These are phyloP conservation scores for Rubia yunnanensis DNA, from an alignment of 257 asterid species.

Conservation along the genomic window DNA sequence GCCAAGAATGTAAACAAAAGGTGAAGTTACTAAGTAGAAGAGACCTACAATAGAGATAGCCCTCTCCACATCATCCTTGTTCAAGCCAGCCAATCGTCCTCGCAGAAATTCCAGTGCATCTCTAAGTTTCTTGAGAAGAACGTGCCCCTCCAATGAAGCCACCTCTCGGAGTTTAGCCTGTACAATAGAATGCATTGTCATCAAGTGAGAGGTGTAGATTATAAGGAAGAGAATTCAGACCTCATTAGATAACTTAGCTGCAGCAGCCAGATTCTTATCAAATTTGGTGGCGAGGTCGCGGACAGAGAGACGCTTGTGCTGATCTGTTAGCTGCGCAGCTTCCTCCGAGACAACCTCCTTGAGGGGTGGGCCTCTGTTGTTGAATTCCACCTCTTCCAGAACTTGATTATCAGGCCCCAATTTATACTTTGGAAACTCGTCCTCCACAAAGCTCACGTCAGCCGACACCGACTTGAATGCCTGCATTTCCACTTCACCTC, in stretches of 20 bases:
- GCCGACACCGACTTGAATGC: constrained; percentile 52
- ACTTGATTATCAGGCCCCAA: constrained; percentile 81
- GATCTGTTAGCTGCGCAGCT: constrained; percentile 58
- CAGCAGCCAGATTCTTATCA: constrained; percentile 93
- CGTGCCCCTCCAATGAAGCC: constrained; percentile 88
- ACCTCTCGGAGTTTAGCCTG: constrained; percentile 95
- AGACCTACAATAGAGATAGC: constrained; percentile 89
- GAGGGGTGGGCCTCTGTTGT: constrained; percentile 63
- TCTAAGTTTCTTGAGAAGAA: constrained; percentile 94
- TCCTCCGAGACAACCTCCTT: constrained; percentile 78
- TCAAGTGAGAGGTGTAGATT: not conserved
- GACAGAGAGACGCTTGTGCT: constrained; percentile 87
- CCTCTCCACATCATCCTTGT: constrained; percentile 80
- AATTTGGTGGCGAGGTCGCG: constrained; percentile 93
- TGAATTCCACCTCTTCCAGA: constrained; percentile 66
- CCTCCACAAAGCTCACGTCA: constrained; percentile 60
- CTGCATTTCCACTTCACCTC: constrained; percentile 48
- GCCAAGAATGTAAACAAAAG: not conserved
- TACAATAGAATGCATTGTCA: not conserved
- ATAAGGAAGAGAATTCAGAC: constrained; percentile 20
- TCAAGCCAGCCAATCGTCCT: constrained; percentile 76
- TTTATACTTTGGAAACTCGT: constrained; percentile 77
- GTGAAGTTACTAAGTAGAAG: not conserved
- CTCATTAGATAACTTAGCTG: constrained; percentile 91
- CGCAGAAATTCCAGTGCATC: constrained; percentile 82